Base-by-base conservation (phyloP, 208 protist species). In the Trichomonas vaginalis region DNA sequence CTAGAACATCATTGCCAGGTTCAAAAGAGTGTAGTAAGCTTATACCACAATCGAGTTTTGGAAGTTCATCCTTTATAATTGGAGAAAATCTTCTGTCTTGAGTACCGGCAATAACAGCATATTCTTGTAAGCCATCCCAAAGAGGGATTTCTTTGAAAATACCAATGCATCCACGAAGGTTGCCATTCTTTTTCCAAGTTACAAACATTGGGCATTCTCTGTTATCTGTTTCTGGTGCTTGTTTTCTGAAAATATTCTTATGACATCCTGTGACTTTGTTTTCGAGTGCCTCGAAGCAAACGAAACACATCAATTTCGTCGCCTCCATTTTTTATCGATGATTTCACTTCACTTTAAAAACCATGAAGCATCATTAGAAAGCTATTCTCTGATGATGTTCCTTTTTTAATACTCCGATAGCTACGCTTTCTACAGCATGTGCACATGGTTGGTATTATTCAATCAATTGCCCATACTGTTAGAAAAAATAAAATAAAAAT, bases 131-230 rank as follows among this genome's bases (percentile, higher is more conserved):
- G 8, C 86, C 86, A 39, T 92, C 45, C 42, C 14, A 40, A 35
- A 92, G 46, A 51, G 86, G 86, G 12, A 92, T 23, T 27, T 35
- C 17, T n/a, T 51, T 48, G 46, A 92, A 92, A n/a, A 27, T 48
- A n/a, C 86, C 86, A 45, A 45, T 92, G n/a, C 86, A 92, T 6
- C 86, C 86, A 39, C 86, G 23, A 2, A 92, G 39, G 15, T 51
- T 51, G 48, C 86, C 86, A 51, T 47, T 51, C 27, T 92, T 92
- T 47, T 92, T 92, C 86, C 86, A 92, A 39, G 86, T 92, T 8
- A 92, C 86, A 51, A 92, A 92, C 86, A 92, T 92, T 92, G 86
- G 86, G 37, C 21, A 92, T 51, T 35, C 15, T 10, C 40, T 6
- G 17, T 40, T 14, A 40, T 47, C 17, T 48, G 32, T 35, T 42